These are phyloP conservation scores for Pseudocercospora vitis DNA, from an alignment of 2,329 filamentous ascomycete species.

Conservation along the genomic window DNA sequence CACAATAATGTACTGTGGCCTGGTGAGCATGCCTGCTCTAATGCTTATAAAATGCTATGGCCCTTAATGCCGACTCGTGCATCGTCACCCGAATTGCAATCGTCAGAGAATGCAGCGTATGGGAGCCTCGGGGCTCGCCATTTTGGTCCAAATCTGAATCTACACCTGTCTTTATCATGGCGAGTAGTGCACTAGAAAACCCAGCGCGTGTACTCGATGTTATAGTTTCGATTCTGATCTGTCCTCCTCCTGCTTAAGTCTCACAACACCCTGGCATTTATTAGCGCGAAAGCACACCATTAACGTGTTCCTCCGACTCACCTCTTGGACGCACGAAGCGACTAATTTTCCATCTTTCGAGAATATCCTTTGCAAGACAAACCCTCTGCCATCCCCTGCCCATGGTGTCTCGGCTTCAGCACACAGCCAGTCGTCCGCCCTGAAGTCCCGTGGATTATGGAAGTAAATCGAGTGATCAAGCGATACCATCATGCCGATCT, in stretches of 20 bases:
- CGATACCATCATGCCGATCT: slow-evolving; percentile 81
- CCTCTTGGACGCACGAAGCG: slow-evolving; percentile 80
- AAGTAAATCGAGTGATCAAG: slow-evolving; percentile 68
- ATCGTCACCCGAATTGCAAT: too few species aligned
- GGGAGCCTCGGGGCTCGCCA: too few species aligned
- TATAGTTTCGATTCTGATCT: slow-evolving; percentile 22
- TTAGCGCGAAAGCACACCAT: slow-evolving; percentile 25
- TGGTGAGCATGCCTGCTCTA: too few species aligned
- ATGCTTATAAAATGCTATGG: too few species aligned
- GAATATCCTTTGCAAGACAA: slow-evolving; percentile 75
- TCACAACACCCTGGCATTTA: slow-evolving; percentile 50
- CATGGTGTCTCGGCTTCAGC: slow-evolving; percentile 78
- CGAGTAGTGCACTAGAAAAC: too few species aligned
- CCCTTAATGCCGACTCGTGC: too few species aligned
- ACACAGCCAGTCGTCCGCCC: slow-evolving; percentile 71
- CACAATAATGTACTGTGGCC: too few species aligned
- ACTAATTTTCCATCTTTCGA: slow-evolving; percentile 68
- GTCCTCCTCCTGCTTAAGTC: slow-evolving; percentile 47
- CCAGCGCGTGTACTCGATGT: too few species aligned
- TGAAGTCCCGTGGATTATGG: slow-evolving; percentile 51
- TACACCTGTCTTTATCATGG: too few species aligned
- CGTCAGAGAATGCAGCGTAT: too few species aligned
- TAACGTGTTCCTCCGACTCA: slow-evolving; percentile 29
- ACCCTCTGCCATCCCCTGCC: slow-evolving; percentile 73
- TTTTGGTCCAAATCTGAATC: too few species aligned